Base-by-base conservation (phyloP, 179 eudicot genomes). In the Silene coronaria region DNA sequence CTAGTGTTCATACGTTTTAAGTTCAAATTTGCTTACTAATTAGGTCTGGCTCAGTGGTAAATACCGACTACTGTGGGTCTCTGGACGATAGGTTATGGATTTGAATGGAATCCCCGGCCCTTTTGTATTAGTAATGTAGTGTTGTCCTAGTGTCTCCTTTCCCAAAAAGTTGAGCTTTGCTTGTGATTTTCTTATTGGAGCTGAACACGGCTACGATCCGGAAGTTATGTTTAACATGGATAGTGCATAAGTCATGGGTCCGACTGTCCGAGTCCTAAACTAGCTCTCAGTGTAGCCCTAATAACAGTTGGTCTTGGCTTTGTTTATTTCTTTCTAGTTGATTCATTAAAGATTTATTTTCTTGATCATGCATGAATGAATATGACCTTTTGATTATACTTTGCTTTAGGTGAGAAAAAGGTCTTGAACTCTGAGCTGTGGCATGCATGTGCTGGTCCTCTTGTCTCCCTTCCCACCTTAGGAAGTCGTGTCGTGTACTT, bases 391-490 rank as follows among this genome's bases (percentile, higher is more conserved):
- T 75, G 57, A 55, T 59, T 65, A 34, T 58, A 42, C 22, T 22
- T 42, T 23, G 74, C 45, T 74, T 63, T 88, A 91, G 96, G 89
- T 62, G 96, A 88, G 63, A 88, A 82, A 77, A 86, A 85, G 67
- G 85, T 88, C 74, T 64, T 89, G 74, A 89, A 91, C 73, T 85
- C 91, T 26, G 96, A 91, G 81, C 86, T 91, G 28, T 91, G 96
- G 96, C 96, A 91, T 82, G 96, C 93, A 13, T 91, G 96, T 82
- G 91, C 96, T 27, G 96, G 96, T 71, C 96, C 96, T 84, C 90
- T 91, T 68, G 93, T 91, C 78, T 89, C 89, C 46, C 83, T 91
- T 59, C 93, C 93, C 45, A 83, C 91, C 51, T 61, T 85, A 68
- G 96, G 96, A 64, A 89, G 90, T 75, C 96, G 89, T 46, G 96